A percentile compares a stretch with the other conserved stretches of the same genome.
Conservation (phyloP, 179 eudicot species). For the Patellifolia procumbens region DNA sequence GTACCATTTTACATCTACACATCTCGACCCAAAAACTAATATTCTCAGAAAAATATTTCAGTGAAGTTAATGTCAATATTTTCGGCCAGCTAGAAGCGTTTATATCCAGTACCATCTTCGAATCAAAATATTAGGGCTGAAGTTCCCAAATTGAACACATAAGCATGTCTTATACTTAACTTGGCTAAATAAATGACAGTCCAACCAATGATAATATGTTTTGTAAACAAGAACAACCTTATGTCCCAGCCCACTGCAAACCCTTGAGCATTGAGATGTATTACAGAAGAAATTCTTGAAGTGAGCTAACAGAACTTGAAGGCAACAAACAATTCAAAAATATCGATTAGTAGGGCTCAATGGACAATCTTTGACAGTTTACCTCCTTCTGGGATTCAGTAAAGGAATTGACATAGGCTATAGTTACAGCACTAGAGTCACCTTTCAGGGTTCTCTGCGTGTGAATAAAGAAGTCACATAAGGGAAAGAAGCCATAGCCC, state of each 20-base stretch:
- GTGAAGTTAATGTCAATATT: no score
- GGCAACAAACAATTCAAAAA: background rate
- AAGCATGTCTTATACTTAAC: no score
- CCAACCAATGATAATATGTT: background rate
- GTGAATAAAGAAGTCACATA: background rate
- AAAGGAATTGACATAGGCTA: constrained; percentile 27
- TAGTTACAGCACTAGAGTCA: constrained; percentile 26
- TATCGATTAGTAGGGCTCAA: background rate
- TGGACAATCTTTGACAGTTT: constrained; percentile 7
- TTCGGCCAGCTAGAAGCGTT: no score
- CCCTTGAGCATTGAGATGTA: background rate
- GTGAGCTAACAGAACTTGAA: background rate
- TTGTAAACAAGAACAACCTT: background rate
- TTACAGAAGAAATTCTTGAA: background rate
- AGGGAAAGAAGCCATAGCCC: constrained; percentile 13
- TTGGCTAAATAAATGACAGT: background rate
- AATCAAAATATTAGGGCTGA: no score
- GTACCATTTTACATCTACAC: no score
- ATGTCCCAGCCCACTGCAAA: background rate
- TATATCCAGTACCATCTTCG: no score
- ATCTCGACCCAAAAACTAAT: no score
- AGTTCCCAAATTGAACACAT: no score
- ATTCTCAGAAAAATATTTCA: no score
- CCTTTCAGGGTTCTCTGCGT: constrained; percentile 23
- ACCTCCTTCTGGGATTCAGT: constrained; percentile 21